Evolutionary conservation across 2,329 filamentous ascomycete species (phyloP).

Genomic region (Colletotrichum filicis): DNA sequence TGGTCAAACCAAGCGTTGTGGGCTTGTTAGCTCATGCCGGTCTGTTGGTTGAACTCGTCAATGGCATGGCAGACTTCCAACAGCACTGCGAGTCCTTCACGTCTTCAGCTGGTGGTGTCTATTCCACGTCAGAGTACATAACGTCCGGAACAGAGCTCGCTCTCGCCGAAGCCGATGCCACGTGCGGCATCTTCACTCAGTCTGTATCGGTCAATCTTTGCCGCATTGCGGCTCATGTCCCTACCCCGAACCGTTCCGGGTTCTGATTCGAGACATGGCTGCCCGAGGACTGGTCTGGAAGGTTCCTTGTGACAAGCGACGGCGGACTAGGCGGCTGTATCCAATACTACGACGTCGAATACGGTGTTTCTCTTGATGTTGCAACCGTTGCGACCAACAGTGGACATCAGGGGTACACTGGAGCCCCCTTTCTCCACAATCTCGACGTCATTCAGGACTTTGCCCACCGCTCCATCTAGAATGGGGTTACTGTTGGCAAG

Average conservation of each 20-base stretch:
- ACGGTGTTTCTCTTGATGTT: conserved; percentile 54
- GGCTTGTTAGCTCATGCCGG: no score
- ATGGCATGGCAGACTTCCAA: no score
- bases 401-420: conserved; percentile 56
- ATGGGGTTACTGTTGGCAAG: conserved; percentile 54
- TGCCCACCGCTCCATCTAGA: conserved; percentile 38
- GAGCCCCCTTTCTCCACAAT: conserved; percentile 44
- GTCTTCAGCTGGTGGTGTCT: no score
- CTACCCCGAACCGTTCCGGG: conserved; percentile 52
- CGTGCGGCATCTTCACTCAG: conserved; percentile 44
- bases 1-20: no score
- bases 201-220: conserved; percentile 39
- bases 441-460: conserved; percentile 48
- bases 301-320: conserved; percentile 60
- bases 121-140: conserved; percentile 31
- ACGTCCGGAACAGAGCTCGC: conserved; percentile 45
- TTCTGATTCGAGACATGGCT: conserved; percentile 58
- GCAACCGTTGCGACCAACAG: conserved; percentile 58
- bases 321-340: conserved; percentile 59
- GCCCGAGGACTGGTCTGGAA: conserved; percentile 54
- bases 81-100: no score
- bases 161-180: conserved; percentile 47
- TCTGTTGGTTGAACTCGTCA: no score
- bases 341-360: conserved; percentile 55
- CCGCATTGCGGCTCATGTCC: conserved; percentile 42